Base-by-base conservation (phyloP, 768 basidiomycete species). In the Hemileccinum impolitum region DNA sequence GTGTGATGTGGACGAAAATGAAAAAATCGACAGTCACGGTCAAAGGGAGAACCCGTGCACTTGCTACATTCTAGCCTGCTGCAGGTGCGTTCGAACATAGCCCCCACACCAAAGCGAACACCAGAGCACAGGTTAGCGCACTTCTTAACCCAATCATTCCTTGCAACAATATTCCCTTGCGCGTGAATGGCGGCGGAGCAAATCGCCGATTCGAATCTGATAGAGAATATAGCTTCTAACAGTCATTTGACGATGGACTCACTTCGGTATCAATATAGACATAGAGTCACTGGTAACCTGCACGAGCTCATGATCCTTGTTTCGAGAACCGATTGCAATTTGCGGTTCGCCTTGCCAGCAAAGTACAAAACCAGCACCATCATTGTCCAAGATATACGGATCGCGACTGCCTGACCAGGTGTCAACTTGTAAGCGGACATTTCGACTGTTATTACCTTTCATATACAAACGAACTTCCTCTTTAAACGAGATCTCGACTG, bases 241-340 rank as follows among this genome's bases (percentile, higher is more conserved):
- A 40, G n/a, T 17, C 13, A 39, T 18, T 34, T 18, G 15, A 34
- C 28, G 50, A 19, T 18, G 30, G 14, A 70, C 85, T 68, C 63
- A 93, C 90, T 88, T 84, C 6, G 94, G 94, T 48, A 96, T 84
- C 6, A 85, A 84, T 46, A 96, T 82, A 31, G 86, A 66, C 79
- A 94, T 88, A 6, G 80, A 75, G 28, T 92, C 83, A 56, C 90
- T 90, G 40, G 73, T 73, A 28, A 96, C 80, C 71, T 97, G 93
- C 25, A 94, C 75, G 19, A 93, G 69, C 63, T 97, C 94, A 37
- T 72, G 71, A 55, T 91, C 81, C 18, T 74, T 70, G 61, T 94
- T 93, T 42, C 73, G 73, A 48, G 82, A 77, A 14, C 82, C 87
- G 45, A 96, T 78, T 1, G 78, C 72, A 39, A 94, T 70, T 42